Evolutionary conservation across 192 early-diverging fungal genomes (phyloP), one percentile per base, ranked within the genome.

Genomic region (Backusella circina): DNA sequence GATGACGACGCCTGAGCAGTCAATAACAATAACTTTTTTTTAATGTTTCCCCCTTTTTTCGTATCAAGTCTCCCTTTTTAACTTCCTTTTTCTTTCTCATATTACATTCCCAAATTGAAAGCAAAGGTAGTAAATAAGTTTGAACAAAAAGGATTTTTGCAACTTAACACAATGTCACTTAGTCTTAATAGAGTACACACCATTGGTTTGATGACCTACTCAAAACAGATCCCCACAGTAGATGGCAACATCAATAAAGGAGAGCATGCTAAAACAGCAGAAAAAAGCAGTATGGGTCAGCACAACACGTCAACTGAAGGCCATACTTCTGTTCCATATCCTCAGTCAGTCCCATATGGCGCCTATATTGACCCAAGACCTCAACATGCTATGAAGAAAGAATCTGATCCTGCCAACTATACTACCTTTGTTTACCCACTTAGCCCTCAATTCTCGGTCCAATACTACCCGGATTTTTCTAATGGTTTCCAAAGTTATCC

Each of bases 401-500:
- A 18, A 5, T 16, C 54, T 10, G 73, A 74, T 66, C 57, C 73
- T 21, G 26, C 26, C 61, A 32, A 74, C 16, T 78, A 77, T 71
- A 65, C 33, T 5, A 70, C 79, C 32, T 85, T 80, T 70, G 79
- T 78, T 38, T 82, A 82, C 44, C 80, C 81, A 36, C 67, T 85
- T 36, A 77, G 79, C 65, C 84, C 81, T 5, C 82, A 84, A 38
- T 83, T 82, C 74, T 75, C 81, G 4, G 67, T 81, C 30, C 81
- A 85, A 50, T 83, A 77, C 26, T 86, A 84, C 74, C 69, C 80
- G 2, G 84, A 84, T 28, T 82, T 72, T 39, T 67, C 78, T 36
- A 72, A 70, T 47, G 81, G 75, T n/a, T 79, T 77, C 38, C 82
- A 79, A 50, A 79, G 75, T 44, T 86, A 84, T 54, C 80, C 84